Conservation (phyloP, 2,329 filamentous ascomycete genomes). For the Nigrospora sphaerica region DNA sequence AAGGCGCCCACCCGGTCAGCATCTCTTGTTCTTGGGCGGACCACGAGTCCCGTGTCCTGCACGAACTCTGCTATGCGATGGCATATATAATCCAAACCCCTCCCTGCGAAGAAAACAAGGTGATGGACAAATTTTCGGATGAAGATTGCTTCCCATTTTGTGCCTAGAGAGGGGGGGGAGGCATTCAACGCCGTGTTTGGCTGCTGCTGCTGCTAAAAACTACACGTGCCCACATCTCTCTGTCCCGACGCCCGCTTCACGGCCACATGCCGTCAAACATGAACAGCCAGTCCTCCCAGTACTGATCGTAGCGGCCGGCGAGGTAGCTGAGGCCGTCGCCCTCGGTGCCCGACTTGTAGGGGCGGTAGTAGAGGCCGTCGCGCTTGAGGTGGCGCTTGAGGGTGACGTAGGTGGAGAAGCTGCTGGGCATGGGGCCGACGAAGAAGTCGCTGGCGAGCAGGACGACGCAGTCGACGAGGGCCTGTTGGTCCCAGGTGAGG, state of each 20-base stretch:
- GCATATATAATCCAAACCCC: no score
- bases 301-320: constrained; percentile 34
- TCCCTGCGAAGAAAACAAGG: no score
- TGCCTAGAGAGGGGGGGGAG: no score
- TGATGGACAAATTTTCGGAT: no score
- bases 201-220: no score
- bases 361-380: constrained; percentile 31
- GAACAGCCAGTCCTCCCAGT: constrained; percentile 42
- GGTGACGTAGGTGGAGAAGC: constrained; percentile 39
- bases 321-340: constrained; percentile 35
- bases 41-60: no score
- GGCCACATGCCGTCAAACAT: constrained; percentile 39
- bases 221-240: no score
- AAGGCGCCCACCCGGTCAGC: no score
- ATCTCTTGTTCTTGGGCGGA: no score
- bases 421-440: constrained; percentile 37
- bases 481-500: constrained; percentile 37
- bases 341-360: constrained; percentile 33
- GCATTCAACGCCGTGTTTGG: no score
- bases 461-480: constrained; percentile 32
- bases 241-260: constrained; percentile 6
- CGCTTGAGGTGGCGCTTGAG: constrained; percentile 35
- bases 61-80: no score
- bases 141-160: no score
- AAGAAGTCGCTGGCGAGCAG: constrained; percentile 32